Evolutionary conservation across 805 yeast genomes (phyloP).

Genomic region (Nakazawaea ambrosiae): DNA sequence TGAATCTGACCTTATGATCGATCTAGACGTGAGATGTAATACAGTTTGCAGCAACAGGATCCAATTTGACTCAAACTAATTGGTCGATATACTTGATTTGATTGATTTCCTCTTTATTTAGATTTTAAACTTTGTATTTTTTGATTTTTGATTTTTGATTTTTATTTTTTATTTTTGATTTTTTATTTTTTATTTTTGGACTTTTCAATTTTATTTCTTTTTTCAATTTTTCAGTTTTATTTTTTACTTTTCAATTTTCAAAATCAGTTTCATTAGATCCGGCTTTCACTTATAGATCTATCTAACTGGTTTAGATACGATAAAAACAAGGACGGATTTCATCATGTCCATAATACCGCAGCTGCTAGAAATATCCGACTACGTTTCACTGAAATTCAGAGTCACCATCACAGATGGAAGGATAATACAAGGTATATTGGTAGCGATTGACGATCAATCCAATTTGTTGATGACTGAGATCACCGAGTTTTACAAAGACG

Average conservation of each 20-base stretch:
- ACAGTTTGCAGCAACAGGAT: too few species aligned
- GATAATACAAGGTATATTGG: slow-evolving; percentile 27
- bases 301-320: too few species aligned
- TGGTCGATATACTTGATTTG: not conserved
- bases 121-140: not conserved
- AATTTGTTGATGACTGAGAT: slow-evolving; percentile 34
- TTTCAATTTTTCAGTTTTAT: not conserved
- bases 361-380: slow-evolving; percentile 19
- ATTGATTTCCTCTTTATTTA: not conserved
- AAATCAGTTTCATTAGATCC: not conserved
- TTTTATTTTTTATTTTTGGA: too few species aligned
- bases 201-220: too few species aligned
- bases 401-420: slow-evolving; percentile 25
- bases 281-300: too few species aligned
- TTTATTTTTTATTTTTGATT: not conserved
- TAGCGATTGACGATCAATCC: slow-evolving; percentile 37
- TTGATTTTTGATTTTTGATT: not conserved
- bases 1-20: too few species aligned
- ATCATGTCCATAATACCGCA: not conserved
- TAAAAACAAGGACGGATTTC: not conserved
- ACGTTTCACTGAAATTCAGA: slow-evolving; percentile 24
- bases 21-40: too few species aligned
- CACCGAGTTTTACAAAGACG: slow-evolving; percentile 19
- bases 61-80: too few species aligned
- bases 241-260: not conserved